Conservation (phyloP, 2,329 filamentous ascomycete species). For the Cladosporium oxysporum region DNA sequence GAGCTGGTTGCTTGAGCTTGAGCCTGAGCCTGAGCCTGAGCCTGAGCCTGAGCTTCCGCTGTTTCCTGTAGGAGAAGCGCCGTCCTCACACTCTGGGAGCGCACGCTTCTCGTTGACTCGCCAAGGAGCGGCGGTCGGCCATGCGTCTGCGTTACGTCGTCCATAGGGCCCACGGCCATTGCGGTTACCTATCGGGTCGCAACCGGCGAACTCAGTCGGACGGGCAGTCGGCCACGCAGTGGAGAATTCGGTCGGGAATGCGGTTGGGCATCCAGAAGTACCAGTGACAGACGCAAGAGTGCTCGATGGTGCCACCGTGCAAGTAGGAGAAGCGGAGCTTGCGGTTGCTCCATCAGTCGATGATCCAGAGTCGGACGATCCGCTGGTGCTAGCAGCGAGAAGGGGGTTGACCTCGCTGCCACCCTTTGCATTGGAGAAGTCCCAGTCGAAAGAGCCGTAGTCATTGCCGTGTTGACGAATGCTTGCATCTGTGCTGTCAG, state of each 20-base stretch:
- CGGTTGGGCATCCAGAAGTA: conserved; percentile 24
- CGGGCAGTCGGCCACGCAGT: conserved; percentile 24
- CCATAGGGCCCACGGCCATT: conserved; percentile 2
- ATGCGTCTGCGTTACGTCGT: conserved; percentile 2
- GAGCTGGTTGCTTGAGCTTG: conserved; percentile 8
- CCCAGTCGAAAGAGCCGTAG: conserved; percentile 45
- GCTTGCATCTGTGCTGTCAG: conserved; percentile 45
- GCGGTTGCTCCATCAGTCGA: conserved; percentile 9
- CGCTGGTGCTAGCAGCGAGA: conserved; percentile 25
- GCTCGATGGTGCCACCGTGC: conserved; percentile 8
- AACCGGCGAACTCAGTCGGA: conserved; percentile 22
- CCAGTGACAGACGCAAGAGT: conserved; percentile 23
- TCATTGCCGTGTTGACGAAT: conserved; percentile 49
- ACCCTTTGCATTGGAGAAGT: conserved; percentile 53
- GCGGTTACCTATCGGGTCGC: conserved; percentile 16
- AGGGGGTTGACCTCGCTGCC: conserved; percentile 51
- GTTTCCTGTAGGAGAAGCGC: neutral
- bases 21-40: conserved; percentile 7
- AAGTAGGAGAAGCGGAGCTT: conserved; percentile 10
- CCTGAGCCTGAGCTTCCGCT: conserved; percentile 4
- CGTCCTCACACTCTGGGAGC: conserved; percentile 17
- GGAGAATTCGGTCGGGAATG: conserved; percentile 23
- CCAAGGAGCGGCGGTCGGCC: conserved; percentile 23
- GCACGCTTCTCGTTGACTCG: conserved; percentile 18
- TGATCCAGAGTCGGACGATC: conserved; percentile 5